Evolutionary conservation across 306 rosid genomes (phyloP), one percentile per base, ranked within the genome.

Genomic region (Quercus rubra): DNA sequence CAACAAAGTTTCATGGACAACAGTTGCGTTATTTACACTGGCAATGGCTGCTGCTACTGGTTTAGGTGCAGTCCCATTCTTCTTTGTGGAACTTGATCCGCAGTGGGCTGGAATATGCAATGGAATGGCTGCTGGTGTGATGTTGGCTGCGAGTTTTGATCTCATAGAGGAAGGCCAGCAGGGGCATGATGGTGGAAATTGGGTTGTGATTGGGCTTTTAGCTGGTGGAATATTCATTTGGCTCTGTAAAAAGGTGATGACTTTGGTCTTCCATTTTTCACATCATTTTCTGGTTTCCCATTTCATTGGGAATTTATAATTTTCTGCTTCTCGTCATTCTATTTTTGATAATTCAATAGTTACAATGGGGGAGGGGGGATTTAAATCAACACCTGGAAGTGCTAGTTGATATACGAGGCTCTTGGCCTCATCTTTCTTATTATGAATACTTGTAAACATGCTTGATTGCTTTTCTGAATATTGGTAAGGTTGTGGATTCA

Each of bases 11-110:
- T 93, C 98, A 3, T 86, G 91, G 69, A 91, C 99, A n/a, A 96
- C 99, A 5, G 97, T 93, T 69, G 94, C 99, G 2, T 84, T 96
- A 19, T 96, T 93, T 82, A 96, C 99, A 0, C 78, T 96, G 83
- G 99, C 94, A 17, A 96, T 96, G 99, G 99, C 98, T 28, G 96
- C 99, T 79, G 99, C 98, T 27, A 91, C 98, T 51, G 99, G 99
- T 83, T 87, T 96, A 83, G 99, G 99, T 56, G 98, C 99, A 23
- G 92, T 96, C 21, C 99, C 99, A 3, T 96, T 96, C 91, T 96
- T 96, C 92, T 96, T 96, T 84, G 96, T 96, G 82, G 97, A 96
- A 87, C 99, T 93, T 78, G 97, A 93, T 85, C 96, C 98, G 2
- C 96, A 90, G 74, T 96, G 99, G 99, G 98, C 97, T 59, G 99